A percentile compares a stretch with the other conserved stretches of the same genome.
These are phyloP conservation scores for Irpex lacteus DNA, from an alignment of 1,284 basidiomycete species.

Conservation along the genomic window DNA sequence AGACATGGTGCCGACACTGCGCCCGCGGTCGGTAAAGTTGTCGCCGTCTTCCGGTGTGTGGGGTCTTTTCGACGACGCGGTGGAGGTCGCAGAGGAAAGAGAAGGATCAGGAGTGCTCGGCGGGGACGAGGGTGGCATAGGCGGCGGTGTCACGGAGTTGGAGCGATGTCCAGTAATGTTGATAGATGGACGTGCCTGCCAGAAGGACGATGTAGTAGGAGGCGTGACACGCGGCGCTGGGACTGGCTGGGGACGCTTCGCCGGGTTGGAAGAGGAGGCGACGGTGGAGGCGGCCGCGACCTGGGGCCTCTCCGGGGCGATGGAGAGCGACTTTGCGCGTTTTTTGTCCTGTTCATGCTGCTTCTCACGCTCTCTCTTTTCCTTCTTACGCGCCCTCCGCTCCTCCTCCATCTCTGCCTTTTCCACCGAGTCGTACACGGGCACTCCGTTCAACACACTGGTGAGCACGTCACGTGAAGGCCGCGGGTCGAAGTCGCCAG, in stretches of 20 bases:
- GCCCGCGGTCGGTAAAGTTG: constrained; percentile 27
- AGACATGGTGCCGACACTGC: constrained; percentile 26
- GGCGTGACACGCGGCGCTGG: constrained; percentile 17
- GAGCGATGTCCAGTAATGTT: constrained; percentile 66
- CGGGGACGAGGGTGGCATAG: constrained; percentile 54
- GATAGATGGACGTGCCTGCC: constrained; percentile 64
- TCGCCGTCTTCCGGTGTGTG: constrained; percentile 58
- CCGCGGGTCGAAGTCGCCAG: constrained; percentile 66
- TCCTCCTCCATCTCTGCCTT: constrained; percentile 53
- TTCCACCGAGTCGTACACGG: constrained; percentile 59
- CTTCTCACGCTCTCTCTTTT: constrained; percentile 32
- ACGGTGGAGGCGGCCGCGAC: constrained; percentile 15
- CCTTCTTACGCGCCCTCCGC: constrained; percentile 33
- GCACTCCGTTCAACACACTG: constrained; percentile 71
- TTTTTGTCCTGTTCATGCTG: constrained; percentile 31
- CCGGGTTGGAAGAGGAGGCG: constrained; percentile 13
- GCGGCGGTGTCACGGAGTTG: constrained; percentile 72
- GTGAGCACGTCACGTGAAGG: constrained; percentile 72
- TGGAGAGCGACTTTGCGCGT: constrained; percentile 13
- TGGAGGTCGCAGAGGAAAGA: constrained; percentile 66
- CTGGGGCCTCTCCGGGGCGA: constrained; percentile 13
- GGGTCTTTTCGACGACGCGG: constrained; percentile 75
- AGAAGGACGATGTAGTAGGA: constrained; percentile 46
- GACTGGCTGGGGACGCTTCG: constrained; percentile 15
- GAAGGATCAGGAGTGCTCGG: constrained; percentile 72